Conservation (phyloP, 2,329 filamentous ascomycete genomes). For the Fusarium sp. region DNA sequence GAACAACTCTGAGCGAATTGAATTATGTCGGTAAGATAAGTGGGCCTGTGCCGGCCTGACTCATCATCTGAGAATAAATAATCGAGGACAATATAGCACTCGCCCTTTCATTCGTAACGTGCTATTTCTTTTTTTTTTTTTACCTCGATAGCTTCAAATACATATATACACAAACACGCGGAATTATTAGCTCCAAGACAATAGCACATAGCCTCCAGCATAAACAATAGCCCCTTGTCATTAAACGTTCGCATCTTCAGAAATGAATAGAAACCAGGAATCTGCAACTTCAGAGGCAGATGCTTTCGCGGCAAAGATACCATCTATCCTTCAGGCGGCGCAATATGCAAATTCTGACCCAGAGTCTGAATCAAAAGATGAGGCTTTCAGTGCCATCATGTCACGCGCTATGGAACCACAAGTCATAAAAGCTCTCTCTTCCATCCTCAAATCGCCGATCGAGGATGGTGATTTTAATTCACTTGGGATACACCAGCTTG, state of each 20-base stretch:
- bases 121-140: no score
- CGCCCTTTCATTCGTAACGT: no score
- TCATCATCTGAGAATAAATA: no score
- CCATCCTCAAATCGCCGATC: not conserved
- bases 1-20: no score
- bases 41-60: no score
- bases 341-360: not conserved
- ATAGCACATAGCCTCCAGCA: not conserved
- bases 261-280: not conserved
- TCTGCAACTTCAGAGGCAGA: not conserved
- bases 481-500: slow-evolving; percentile 1
- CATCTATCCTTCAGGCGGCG: not conserved
- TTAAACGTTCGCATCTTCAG: not conserved
- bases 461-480: not conserved
- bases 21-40: no score
- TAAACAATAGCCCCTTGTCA: not conserved
- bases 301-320: not conserved
- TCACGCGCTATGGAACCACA: not conserved
- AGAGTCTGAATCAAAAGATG: not conserved
- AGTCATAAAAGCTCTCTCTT: not conserved
- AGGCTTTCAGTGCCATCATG: not conserved
- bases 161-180: no score
- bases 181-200: no score
- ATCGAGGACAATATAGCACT: no score
- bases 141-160: no score